These are phyloP conservation scores for Ogataea paraovalis DNA, from an alignment of 805 yeast species.

Conservation along the genomic window DNA sequence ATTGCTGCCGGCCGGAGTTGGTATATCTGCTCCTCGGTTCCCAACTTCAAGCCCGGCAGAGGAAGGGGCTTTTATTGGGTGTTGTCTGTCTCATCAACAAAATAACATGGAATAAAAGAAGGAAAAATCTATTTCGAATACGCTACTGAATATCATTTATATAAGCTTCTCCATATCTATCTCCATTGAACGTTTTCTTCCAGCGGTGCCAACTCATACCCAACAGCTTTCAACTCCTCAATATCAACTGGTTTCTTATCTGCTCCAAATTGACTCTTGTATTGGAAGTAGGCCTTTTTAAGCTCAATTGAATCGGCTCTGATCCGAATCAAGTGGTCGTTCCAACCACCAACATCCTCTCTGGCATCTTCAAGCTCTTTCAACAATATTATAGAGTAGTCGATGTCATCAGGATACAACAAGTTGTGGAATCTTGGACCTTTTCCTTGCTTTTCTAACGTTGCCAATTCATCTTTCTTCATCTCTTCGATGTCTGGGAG, in stretches of 20 bases:
- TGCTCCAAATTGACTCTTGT: not conserved
- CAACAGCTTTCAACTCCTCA: not conserved
- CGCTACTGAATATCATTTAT: too few relatives aligned
- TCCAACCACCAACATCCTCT: not conserved
- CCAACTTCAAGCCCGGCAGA: too few relatives aligned
- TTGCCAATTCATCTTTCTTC: constrained; percentile 37
- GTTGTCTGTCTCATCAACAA: too few relatives aligned
- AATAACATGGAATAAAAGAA: too few relatives aligned
- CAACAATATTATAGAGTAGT: constrained; percentile 32
- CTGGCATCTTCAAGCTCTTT: not conserved
- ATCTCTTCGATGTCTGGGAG: constrained; percentile 49
- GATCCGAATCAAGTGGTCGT: not conserved
- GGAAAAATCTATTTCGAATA: too few relatives aligned
- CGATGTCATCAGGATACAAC: constrained; percentile 53
- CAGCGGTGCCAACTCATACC: not conserved
- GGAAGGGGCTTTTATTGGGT: too few relatives aligned
- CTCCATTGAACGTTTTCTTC: not conserved
- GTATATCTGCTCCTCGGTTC: too few relatives aligned
- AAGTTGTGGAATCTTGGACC: constrained; percentile 47
- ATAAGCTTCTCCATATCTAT: too few relatives aligned
- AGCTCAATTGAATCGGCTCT: not conserved
- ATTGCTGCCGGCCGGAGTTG: too few relatives aligned
- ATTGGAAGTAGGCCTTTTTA: not conserved
- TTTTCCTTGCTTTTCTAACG: constrained; percentile 40
- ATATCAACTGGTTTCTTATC: not conserved